Conservation (phyloP, 2,329 filamentous ascomycete species). For the Ophiocordyceps australis region DNA sequence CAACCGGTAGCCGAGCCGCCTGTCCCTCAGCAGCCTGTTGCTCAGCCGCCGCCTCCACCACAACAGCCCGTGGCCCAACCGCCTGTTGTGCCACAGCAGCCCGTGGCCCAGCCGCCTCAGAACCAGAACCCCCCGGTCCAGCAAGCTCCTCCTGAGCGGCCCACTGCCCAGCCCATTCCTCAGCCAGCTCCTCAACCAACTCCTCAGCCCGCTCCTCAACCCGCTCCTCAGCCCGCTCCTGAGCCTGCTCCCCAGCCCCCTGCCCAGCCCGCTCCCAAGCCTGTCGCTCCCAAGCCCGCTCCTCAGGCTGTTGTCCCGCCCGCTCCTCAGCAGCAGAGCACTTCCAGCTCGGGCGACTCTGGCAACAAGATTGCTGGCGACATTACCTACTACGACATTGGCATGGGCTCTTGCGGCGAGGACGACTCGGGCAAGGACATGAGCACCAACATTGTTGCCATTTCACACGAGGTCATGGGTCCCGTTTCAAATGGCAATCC, state of each 20-base stretch:
- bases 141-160: conserved; percentile 3
- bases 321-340: conserved; percentile 3
- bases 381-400: conserved; percentile 57
- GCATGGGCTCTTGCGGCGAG: conserved; percentile 49
- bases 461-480: conserved; percentile 48
- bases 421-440: conserved; percentile 38
- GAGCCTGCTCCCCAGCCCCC: conserved; percentile 2
- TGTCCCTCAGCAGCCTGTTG: conserved; percentile 7
- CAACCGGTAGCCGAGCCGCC: too few relatives aligned
- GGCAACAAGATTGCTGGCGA: conserved; percentile 28
- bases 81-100: conserved; percentile 4
- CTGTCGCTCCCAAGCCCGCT: conserved; percentile 1
- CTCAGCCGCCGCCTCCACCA: conserved; percentile 8
- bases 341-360: conserved; percentile 1
- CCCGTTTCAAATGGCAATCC: conserved; percentile 45
- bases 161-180: conserved; percentile 3
- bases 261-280: conserved; percentile 1
- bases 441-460: conserved; percentile 46
- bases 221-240: conserved; percentile 3
- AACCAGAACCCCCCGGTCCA: too few relatives aligned
- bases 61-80: conserved; percentile 2
- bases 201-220: conserved; percentile 3
- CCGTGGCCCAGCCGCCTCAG: conserved; percentile 1
- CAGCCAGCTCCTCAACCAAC: conserved; percentile 3
- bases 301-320: background rate